Conservation (phyloP, 352 stramenopile genomes). For the Globisporangium nodosum region DNA sequence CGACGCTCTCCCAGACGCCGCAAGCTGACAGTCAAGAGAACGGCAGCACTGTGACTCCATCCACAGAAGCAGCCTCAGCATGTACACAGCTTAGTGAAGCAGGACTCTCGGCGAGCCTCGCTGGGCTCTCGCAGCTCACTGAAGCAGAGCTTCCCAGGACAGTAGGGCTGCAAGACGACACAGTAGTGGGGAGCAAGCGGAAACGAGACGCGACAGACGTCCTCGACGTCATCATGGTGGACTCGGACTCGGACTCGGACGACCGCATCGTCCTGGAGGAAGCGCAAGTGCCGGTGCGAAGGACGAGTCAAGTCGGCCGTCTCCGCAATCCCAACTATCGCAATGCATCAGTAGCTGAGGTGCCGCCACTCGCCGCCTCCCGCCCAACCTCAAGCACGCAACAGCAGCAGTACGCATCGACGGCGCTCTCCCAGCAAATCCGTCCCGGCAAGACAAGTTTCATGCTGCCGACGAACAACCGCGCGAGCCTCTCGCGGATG, state of each 20-base stretch:
- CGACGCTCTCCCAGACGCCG: too few species aligned
- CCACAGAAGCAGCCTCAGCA: too few species aligned
- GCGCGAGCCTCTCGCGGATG: not conserved
- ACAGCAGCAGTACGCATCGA: too few species aligned
- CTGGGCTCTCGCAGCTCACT: not conserved
- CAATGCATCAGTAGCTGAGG: not conserved
- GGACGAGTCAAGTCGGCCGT: not conserved
- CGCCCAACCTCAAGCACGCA: too few species aligned
- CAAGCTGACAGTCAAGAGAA: too few species aligned
- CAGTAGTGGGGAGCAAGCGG: not conserved
- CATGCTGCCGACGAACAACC: not conserved
- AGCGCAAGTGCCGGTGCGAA: not conserved
- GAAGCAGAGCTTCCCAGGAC: not conserved
- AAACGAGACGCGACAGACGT: not conserved
- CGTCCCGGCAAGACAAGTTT: too few species aligned
- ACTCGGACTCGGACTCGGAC: slow-evolving; percentile 41
- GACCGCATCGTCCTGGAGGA: not conserved
- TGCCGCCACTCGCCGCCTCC: too few species aligned
- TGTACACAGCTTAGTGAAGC: too few species aligned
- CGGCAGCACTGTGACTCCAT: too few species aligned
- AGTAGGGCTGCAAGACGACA: not conserved
- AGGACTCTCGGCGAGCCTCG: too few species aligned
- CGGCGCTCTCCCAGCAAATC: too few species aligned
- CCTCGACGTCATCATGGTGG: slow-evolving; percentile 56
- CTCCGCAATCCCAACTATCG: not conserved